Evolutionary conservation across 2,329 filamentous ascomycete species (phyloP), one percentile per base, ranked within the genome.

Genomic region (Thielaviopsis punctulata): DNA sequence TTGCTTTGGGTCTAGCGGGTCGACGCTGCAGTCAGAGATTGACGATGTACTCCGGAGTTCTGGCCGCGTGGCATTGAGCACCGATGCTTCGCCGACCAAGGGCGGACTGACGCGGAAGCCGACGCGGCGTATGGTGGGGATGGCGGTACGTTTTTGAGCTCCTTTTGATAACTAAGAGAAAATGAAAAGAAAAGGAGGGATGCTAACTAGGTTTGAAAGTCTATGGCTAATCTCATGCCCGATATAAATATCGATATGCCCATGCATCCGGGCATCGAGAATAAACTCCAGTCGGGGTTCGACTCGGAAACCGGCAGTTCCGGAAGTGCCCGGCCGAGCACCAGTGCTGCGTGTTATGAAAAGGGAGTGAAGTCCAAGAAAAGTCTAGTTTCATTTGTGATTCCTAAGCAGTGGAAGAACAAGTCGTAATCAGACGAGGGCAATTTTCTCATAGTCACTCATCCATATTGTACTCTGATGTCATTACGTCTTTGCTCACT

Each of bases 1-100:
- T 52, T 82, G 83, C 56, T 66, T 86, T 15, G 86, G 83, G 0
- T 80, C 73, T 50, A 80, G 81, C 51, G 82, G 85, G 10, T 79
- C 71, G 57, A 94, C 86, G 0, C 68, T 85, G 15, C 70, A 77
- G 18, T 77, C 79, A 12, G 79, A 85, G 59, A 77, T 86, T 45
- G 77, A 84, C 51, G 75, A 78, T 27, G 59, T 75, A 55, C 71
- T 61, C 36, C 25, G 60, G 52, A 49, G 30, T 8, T 53, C 67
- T 49, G 66, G 66, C 51, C 19, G 46, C 19, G n/a, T 18, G 46
- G 36, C 27, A 13, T 12, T 13, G 30, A 49, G 22, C 21, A 19
- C n/a, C 4, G 36, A 41, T 19, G 19, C 36, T 15, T 41, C 36
- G 36, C 36, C 36, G n/a, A n/a, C n/a, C 36, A 41, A 41, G 36